Evolutionary conservation across 2,329 filamentous ascomycete species (phyloP), one percentile per base, ranked within the genome.

Genomic region (Ilyonectria mors-panacis): DNA sequence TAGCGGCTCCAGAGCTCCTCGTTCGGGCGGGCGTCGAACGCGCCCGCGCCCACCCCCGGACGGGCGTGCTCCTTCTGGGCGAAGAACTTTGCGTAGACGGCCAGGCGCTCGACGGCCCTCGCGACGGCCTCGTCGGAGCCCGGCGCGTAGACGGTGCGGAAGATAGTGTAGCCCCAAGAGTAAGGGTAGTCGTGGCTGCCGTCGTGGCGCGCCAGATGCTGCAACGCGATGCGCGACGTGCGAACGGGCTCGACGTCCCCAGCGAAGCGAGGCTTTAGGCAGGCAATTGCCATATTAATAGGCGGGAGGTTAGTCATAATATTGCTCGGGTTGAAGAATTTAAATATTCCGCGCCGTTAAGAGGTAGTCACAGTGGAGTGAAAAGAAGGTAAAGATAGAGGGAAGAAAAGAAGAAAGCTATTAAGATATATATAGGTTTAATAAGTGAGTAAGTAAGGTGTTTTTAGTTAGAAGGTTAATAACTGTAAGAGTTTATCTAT

Each of bases 141-240:
- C 2, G 68, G 56, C 12, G 61, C 51, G 56, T 75, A 75, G 33
- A 70, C 65, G 28, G 71, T 74, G 56, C 69, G 70, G 59, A 74
- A 74, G 42, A 74, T 68, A 26, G 69, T 70, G 59, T 65, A 75
- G 1, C 69, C 72, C 70, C 69, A 73, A n/a, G 65, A 73, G n/a
- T 70, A 74, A 50, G 64, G 60, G n/a, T 73, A 71, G 56, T 37
- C 65, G 37, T 75, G 73, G 28, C 67, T 71, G 28, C 67, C 44
- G 51, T 75, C 70, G 58, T 75, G 37, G 19, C 58, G 10, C 39
- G 68, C 57, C 6, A 74, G 65, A 28, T 67, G 53, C 39, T 33
- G 65, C 35, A 75, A 19, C 10, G 61, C 37, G 1, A 42, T 33
- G 50, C 67, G 53, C 7, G 63, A 51, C 57, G 54, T 59, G 45